Conservation (phyloP, 805 yeast genomes). For the Naumovozyma dairenensis region DNA sequence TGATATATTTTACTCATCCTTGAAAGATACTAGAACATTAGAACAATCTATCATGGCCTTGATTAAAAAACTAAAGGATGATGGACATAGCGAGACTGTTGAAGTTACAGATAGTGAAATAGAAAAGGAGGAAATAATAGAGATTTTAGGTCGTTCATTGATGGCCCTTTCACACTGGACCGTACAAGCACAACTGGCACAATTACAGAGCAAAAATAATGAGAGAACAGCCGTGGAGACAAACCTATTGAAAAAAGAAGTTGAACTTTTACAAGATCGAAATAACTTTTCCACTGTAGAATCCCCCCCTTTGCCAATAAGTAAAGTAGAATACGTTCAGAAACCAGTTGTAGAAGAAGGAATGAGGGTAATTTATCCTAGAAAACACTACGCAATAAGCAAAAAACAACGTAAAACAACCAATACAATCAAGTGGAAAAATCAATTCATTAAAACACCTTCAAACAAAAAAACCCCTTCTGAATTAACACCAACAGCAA, state of each 20-base stretch:
- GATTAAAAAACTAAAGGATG: constrained; percentile 11
- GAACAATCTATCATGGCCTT: constrained; percentile 14
- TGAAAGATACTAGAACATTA: constrained; percentile 17
- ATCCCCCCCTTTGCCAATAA: no score
- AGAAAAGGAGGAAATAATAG: constrained; percentile 10
- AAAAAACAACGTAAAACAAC: no score
- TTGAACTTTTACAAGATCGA: constrained; percentile 16
- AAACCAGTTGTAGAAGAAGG: no score
- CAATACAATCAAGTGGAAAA: no score
- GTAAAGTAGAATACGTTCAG: no score
- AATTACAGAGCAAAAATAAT: constrained; percentile 14
- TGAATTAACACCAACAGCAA: neutral
- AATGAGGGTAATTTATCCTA: no score
- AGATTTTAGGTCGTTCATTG: constrained; percentile 19
- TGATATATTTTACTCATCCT: constrained; percentile 8
- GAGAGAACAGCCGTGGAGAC: constrained; percentile 21
- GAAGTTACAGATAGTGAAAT: constrained; percentile 1
- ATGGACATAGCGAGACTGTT: constrained; percentile 2
- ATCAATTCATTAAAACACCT: no score
- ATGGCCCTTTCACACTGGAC: constrained; percentile 27
- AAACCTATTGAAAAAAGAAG: constrained; percentile 17
- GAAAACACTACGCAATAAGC: no score
- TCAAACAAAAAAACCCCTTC: neutral
- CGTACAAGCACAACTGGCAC: constrained; percentile 23
- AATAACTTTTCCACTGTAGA: no score